phyloP scores from a whole-genome alignment of 129 eudicot species.

The Tanacetum coccineum region DNA sequence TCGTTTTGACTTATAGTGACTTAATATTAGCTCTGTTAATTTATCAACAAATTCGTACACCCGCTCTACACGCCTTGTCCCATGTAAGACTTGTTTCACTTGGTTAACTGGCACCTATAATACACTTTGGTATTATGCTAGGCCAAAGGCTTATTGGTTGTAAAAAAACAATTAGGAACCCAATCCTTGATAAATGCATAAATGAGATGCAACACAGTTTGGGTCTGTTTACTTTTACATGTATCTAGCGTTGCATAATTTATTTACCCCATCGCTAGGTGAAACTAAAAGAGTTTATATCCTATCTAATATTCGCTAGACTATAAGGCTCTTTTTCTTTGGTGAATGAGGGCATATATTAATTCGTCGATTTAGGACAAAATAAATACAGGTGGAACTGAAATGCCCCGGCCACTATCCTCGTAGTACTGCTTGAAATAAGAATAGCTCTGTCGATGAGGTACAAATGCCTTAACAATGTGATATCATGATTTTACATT shows the following conservation, averaged over 20 bases:
- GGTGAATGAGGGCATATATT: background rate
- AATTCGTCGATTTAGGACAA: no score
- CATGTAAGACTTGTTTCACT: no score
- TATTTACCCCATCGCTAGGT: no score
- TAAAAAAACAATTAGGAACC: background rate
- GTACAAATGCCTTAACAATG: slow-evolving; percentile 10
- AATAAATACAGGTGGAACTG: background rate
- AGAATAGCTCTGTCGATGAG: slow-evolving; percentile 2
- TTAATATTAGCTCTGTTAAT: no score
- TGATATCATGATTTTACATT: background rate
- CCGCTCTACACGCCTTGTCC: no score
- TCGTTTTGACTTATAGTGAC: no score
- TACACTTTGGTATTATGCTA: no score
- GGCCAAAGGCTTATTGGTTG: background rate
- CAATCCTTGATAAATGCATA: background rate
- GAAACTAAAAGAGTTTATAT: no score
- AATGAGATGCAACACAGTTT: background rate
- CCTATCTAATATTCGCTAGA: background rate
- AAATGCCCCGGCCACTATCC: background rate
- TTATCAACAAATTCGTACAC: no score
- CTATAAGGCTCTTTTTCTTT: background rate
- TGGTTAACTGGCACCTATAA: no score
- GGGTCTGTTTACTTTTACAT: no score
- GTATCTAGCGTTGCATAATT: no score
- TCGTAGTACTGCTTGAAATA: background rate